Evolutionary conservation across 345 rosid species (phyloP).

Genomic region (Syzygium aromaticum): DNA sequence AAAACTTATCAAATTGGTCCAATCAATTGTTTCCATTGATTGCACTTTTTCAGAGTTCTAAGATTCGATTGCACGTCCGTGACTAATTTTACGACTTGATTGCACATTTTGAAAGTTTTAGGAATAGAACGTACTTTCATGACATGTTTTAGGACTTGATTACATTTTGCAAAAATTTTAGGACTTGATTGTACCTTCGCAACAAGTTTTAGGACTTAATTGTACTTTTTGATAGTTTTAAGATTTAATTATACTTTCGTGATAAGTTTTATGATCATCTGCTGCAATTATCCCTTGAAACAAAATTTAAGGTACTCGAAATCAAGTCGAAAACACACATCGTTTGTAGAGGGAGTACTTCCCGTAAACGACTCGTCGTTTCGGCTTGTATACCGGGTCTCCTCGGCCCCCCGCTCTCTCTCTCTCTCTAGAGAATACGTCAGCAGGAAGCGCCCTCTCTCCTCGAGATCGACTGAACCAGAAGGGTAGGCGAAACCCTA

Average conservation of each 20-base stretch:
- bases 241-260: rapidly evolving
- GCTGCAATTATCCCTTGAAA: no score
- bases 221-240: rapidly evolving
- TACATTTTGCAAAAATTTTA: no score
- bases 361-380: not conserved
- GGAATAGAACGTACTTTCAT: no score
- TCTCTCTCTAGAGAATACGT: not conserved
- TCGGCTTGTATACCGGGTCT: not conserved
- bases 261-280: no score
- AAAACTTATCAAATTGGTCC: no score
- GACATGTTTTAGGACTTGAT: no score
- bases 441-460: not conserved
- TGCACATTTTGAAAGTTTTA: no score
- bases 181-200: no score
- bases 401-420: not conserved
- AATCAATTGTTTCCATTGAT: no score
- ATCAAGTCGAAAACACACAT: not conserved
- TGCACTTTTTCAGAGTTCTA: no score
- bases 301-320: rapidly evolving
- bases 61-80: no score
- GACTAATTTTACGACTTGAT: no score
- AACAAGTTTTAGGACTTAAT: rapidly evolving
- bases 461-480: not conserved
- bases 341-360: not conserved
- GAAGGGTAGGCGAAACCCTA: not conserved